Evolutionary conservation across 345 rosid genomes (phyloP), one percentile per base, ranked within the genome.

Genomic region (Carallia pectinifolia): DNA sequence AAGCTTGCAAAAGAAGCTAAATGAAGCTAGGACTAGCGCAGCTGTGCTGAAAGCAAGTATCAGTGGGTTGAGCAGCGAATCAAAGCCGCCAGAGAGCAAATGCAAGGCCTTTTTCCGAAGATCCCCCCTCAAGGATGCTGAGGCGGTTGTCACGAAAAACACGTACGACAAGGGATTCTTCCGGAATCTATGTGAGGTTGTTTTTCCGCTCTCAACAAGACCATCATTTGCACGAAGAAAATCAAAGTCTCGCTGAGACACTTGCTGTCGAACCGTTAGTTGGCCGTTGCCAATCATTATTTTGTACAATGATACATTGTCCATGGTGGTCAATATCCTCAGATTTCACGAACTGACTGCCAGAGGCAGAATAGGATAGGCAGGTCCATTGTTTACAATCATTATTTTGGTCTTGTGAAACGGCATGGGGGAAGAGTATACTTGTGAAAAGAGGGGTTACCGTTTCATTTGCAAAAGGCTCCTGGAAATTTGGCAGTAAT

Each of bases 1-100:
- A 73, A 83, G 75, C 80, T 89, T 89, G 92, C 85, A 82, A 85
- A 87, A 76, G 88, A 90, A 85, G 82, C 61, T 94, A 71, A 86
- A 74, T 31, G 97, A 91, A 84, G 96, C 93, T 71, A 87, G 79
- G 74, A 86, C 83, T 5, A 85, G 87, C 30, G 67, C 89, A 16
- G 91, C 84, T 6, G 91, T 91, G 5, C 88, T 83, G 18, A 88
- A 82, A 80, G 89, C 86, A 68, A 83, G 92, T 61, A 65, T 82
- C 60, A 72, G 72, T 38, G 73, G 81, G 68, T 38, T 83, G 76
- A 73, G 66, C 37, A 77, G 69, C 15, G 84, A 85, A 85, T 66
- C 75, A 40, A 85, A 61, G 72, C 83, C 77, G 74, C 74, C 62
- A 6, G 79, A 58, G 73, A 80, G 88, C 73, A 91, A 88, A 85